Evolutionary conservation across 768 basidiomycete genomes (phyloP).

Genomic region (Cubamyces sp.): DNA sequence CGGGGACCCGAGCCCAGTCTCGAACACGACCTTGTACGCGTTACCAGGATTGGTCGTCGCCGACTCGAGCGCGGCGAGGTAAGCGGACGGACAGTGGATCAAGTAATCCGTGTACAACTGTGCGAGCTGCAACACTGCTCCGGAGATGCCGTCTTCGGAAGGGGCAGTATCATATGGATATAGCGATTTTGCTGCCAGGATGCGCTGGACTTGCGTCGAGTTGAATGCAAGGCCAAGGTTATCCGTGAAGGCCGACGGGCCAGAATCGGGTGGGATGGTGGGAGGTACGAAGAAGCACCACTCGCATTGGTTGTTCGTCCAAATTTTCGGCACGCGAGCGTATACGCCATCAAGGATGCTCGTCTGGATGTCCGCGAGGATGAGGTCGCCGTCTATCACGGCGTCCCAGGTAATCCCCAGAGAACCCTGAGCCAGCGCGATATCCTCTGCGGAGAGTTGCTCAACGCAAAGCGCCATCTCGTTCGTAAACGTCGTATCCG

Average conservation of each 20-base stretch:
- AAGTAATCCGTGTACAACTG: constrained; percentile 15
- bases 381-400: constrained; percentile 14
- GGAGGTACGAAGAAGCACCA: constrained; percentile 20
- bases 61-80: constrained; percentile 19
- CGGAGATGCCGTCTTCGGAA: constrained; percentile 17
- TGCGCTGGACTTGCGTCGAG: constrained; percentile 5
- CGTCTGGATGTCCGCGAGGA: constrained; percentile 15
- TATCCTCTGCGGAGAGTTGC: constrained; percentile 5
- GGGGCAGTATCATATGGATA: constrained; percentile 18
- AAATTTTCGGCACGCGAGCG: constrained; percentile 17
- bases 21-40: constrained; percentile 20
- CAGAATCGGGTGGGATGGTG: constrained; percentile 12
- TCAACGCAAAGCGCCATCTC: constrained; percentile 11
- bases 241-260: constrained; percentile 10
- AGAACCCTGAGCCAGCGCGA: constrained; percentile 5
- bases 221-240: constrained; percentile 14
- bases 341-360: constrained; percentile 19
- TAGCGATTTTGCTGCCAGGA: constrained; percentile 10
- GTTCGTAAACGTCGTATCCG: constrained; percentile 6
- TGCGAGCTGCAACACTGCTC: constrained; percentile 12
- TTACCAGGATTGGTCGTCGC: constrained; percentile 19
- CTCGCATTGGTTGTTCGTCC: constrained; percentile 21
- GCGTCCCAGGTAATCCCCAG: constrained; percentile 16
- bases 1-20: constrained; percentile 13
- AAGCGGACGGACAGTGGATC: constrained; percentile 15